Evolutionary conservation across 371 early-diverging fungal genomes (phyloP).

Genomic region (Mortierella sp.): DNA sequence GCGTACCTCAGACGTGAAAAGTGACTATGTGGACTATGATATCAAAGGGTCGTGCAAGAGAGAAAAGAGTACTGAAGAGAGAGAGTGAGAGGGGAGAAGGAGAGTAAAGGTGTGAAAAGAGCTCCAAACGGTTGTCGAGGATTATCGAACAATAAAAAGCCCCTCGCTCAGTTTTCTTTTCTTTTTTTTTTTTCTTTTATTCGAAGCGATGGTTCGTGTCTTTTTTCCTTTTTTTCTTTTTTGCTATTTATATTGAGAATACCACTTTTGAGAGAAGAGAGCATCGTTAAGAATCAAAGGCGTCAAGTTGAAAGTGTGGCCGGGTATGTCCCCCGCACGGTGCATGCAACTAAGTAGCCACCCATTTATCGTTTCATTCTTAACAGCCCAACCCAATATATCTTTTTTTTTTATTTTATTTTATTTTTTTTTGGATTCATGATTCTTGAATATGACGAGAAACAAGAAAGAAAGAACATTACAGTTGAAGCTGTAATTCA

Average conservation of each 20-base stretch:
- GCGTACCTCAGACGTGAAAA: neutral
- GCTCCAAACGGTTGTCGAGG: constrained; percentile 3
- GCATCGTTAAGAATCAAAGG: no score
- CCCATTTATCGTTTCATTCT: no score
- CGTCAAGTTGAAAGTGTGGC: no score
- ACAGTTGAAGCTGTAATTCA: neutral
- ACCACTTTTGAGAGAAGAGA: neutral
- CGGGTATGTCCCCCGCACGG: no score
- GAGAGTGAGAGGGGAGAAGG: neutral
- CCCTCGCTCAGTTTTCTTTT: constrained; percentile 3
- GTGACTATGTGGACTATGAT: neutral
- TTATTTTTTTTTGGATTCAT: no score
- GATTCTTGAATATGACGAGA: no score
- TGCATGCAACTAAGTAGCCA: no score
- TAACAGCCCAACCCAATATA: no score
- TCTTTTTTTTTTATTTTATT: no score
- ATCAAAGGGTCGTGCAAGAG: neutral
- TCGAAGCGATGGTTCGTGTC: neutral
- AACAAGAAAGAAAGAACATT: no score
- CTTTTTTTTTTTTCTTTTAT: neutral
- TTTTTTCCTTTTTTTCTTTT: neutral
- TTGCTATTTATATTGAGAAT: neutral
- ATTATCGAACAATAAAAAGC: constrained; percentile 1
- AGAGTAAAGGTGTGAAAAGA: no score
- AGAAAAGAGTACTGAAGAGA: neutral